Evolutionary conservation across 2,329 filamentous ascomycete species (phyloP), one percentile per base, ranked within the genome.

Genomic region (Ramichloridium luteum): DNA sequence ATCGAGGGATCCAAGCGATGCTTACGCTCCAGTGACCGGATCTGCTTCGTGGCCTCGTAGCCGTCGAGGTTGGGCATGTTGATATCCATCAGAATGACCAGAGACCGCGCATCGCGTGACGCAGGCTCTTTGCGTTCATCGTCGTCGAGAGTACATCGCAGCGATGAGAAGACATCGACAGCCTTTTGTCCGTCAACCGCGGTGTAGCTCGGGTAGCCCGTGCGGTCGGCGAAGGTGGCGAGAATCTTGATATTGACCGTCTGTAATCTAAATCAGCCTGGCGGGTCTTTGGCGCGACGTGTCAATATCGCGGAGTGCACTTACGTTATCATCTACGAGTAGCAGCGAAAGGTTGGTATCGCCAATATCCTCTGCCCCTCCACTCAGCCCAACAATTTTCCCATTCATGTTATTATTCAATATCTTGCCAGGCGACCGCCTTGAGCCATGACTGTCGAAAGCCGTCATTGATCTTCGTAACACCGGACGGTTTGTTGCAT

Each of bases 121-220:
- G n/a, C n/a, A n/a, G n/a, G n/a, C n/a, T n/a, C n/a, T n/a, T n/a
- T n/a, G n/a, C n/a, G n/a, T n/a, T n/a, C n/a, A n/a, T n/a, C n/a
- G n/a, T n/a, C n/a, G n/a, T n/a, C n/a, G n/a, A n/a, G n/a, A n/a
- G n/a, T n/a, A n/a, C n/a, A n/a, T n/a, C n/a, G n/a, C n/a, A n/a
- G 27, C 12, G 41, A 22, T 14, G 56, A 48, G 27, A 59, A 60
- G 17, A 48, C 47, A 5, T 61, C 45, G 1, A 67, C 55, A 3
- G 64, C 65, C 39, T 65, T 56, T 1, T 60, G 50, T 4, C 64
- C 65, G 38, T 67, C 56, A 14, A 45, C 43, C 1, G 62, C 64
- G 12, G 54, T 55, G 13, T 58, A 53, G 4, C 48, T 45, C 11
- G 49, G 55, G 1, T 56, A 56, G 2, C 56, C 50, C 1, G 54